Percentiles rank a stretch among this genome's conserved stretches.
Conservation (phyloP, 108 stramenopile genomes). For the Cyclotella kingstonii region DNA sequence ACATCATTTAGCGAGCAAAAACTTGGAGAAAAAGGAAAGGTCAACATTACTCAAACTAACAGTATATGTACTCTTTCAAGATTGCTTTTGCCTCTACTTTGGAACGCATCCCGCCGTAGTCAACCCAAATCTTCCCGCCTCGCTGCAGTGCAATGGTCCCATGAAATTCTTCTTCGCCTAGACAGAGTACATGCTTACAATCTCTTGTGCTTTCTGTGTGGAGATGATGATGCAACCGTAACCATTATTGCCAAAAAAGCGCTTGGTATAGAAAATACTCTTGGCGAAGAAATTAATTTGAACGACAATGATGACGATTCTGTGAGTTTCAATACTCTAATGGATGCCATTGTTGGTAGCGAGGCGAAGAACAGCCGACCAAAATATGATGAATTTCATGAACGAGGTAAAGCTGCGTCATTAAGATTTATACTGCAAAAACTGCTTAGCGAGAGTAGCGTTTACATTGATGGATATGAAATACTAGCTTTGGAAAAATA, state of each 20-base stretch:
- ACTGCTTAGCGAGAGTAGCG: conserved; percentile 54
- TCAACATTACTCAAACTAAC: conserved; percentile 1
- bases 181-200: conserved; percentile 63
- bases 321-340: conserved; percentile 55
- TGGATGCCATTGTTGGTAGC: conserved; percentile 34
- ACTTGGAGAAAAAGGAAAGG: not conserved
- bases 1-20: conserved; percentile 1
- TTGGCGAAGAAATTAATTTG: conserved; percentile 35
- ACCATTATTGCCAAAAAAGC: conserved; percentile 62
- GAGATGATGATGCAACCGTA: conserved; percentile 74
- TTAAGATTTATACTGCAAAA: conserved; percentile 61
- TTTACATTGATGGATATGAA: conserved; percentile 63
- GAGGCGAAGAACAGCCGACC: conserved; percentile 31
- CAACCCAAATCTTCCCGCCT: conserved; percentile 75
- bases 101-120: conserved; percentile 54
- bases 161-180: conserved; percentile 54
- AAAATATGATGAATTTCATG: conserved; percentile 54
- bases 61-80: conserved; percentile 28
- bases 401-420: conserved; percentile 55
- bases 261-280: conserved; percentile 42
- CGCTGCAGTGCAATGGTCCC: conserved; percentile 72
- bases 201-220: conserved; percentile 72
- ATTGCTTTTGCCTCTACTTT: conserved; percentile 60
- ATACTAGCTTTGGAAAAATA: conserved; percentile 32
- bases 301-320: conserved; percentile 6